phyloP scores from a whole-genome alignment of 1,139 yeast species.

The Candida tetrigidarum region DNA sequence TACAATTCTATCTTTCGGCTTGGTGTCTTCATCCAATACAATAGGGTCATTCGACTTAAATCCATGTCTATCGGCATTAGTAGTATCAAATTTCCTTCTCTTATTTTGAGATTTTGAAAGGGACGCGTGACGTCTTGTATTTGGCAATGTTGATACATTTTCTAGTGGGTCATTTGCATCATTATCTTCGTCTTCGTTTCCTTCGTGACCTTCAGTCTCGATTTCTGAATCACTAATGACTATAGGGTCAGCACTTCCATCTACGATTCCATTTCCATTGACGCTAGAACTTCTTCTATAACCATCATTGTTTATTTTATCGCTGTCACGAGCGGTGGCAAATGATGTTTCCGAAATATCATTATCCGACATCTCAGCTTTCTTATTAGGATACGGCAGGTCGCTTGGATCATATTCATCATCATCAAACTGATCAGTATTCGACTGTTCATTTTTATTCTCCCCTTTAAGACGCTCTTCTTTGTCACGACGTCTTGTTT shows the following conservation, averaged over 20 bases:
- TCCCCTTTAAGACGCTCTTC: too few relatives aligned
- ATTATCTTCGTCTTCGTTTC: conserved; percentile 1
- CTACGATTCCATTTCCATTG: neutral
- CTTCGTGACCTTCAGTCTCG: neutral
- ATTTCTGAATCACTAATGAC: neutral
- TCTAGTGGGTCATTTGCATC: conserved; percentile 14
- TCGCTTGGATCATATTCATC: neutral
- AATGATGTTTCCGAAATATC: neutral
- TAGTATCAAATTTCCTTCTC: conserved; percentile 1
- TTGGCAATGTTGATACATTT: neutral
- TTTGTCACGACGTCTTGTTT: neutral
- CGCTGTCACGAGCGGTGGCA: neutral
- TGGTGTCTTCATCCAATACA: neutral
- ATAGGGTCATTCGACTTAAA: neutral
- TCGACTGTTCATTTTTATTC: too few relatives aligned
- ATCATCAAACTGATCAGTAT: neutral
- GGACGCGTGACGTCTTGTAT: conserved; percentile 4
- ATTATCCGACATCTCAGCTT: neutral
- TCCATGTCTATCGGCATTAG: neutral
- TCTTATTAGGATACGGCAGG: neutral
- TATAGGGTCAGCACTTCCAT: neutral
- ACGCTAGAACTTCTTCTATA: too few relatives aligned
- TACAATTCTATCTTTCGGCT: neutral
- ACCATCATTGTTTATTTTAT: neutral
- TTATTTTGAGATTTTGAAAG: conserved; percentile 3